These are phyloP conservation scores for Trichoderma gamsii DNA, from an alignment of 495 filamentous ascomycete species.

Conservation along the genomic window DNA sequence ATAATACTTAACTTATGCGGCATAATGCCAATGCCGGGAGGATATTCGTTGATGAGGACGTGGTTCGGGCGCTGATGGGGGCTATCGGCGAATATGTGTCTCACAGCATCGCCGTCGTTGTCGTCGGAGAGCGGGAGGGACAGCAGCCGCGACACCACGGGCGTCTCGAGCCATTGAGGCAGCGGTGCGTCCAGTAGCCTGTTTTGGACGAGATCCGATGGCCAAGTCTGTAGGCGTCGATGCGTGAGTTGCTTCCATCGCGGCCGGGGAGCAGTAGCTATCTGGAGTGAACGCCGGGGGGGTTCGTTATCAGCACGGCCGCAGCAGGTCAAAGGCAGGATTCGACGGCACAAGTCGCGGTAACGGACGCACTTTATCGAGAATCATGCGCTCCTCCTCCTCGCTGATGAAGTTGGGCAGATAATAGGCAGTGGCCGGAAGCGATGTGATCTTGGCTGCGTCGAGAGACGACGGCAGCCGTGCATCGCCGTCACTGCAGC, in stretches of 20 bases:
- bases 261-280: conserved; percentile 59
- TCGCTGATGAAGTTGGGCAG: conserved; percentile 77
- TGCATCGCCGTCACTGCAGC: conserved; percentile 19
- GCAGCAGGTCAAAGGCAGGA: not conserved
- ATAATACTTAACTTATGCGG: conserved; percentile 60
- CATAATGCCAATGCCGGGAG: conserved; percentile 86
- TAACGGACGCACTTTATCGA: conserved; percentile 54
- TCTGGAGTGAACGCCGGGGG: conserved; percentile 27
- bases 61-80: conserved; percentile 81
- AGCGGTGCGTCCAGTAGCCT: conserved; percentile 69
- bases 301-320: conserved; percentile 21
- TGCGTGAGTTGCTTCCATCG: conserved; percentile 80
- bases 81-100: conserved; percentile 58
- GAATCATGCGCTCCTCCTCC: conserved; percentile 64
- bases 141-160: conserved; percentile 62
- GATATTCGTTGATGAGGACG: conserved; percentile 89
- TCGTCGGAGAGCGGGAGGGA: conserved; percentile 37
- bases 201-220: conserved; percentile 67
- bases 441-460: conserved; percentile 45
- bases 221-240: conserved; percentile 86
- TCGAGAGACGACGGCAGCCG: conserved; percentile 41
- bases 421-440: conserved; percentile 73
- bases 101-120: conserved; percentile 19
- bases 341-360: not conserved
- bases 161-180: conserved; percentile 68